Conservation (phyloP, 2,329 filamentous ascomycete species). For the Mycosphaerella arachidis region DNA sequence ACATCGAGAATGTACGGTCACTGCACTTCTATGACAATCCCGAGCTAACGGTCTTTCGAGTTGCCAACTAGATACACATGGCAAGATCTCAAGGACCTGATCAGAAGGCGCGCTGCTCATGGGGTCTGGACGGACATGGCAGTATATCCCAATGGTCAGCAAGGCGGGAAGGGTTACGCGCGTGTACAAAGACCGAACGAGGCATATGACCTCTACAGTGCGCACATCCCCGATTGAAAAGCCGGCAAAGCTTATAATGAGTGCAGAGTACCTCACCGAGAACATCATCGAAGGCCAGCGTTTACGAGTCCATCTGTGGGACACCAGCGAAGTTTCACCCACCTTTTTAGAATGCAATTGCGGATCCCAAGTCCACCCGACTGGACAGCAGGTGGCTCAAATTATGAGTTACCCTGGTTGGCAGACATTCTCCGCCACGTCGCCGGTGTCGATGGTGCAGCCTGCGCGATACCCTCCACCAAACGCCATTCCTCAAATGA, state of each 20-base stretch:
- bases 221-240: slow-evolving; percentile 1
- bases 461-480: slow-evolving; percentile 5
- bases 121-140: slow-evolving; percentile 30
- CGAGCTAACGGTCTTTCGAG: slow-evolving; percentile 13
- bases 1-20: slow-evolving; percentile 21
- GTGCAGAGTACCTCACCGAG: slow-evolving; percentile 25
- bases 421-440: slow-evolving; percentile 15
- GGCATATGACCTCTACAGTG: slow-evolving; percentile 26
- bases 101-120: slow-evolving; percentile 25
- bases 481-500: background rate
- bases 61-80: slow-evolving; percentile 29
- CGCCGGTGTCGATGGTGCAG: slow-evolving; percentile 6
- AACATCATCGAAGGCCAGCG: slow-evolving; percentile 19
- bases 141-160: slow-evolving; percentile 19
- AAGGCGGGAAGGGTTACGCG: slow-evolving; percentile 23
- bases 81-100: slow-evolving; percentile 32
- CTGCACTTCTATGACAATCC: background rate
- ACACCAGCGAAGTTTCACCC: slow-evolving; percentile 19
- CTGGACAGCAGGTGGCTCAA: slow-evolving; percentile 10
- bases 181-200: slow-evolving; percentile 25
- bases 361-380: slow-evolving; percentile 10
- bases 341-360: slow-evolving; percentile 25
- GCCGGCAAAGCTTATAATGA: slow-evolving; percentile 1
- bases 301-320: slow-evolving; percentile 28
- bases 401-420: slow-evolving; percentile 18